Base-by-base conservation (phyloP, 2,329 filamentous ascomycete species). In the Arthrobotrys entomopaga region DNA sequence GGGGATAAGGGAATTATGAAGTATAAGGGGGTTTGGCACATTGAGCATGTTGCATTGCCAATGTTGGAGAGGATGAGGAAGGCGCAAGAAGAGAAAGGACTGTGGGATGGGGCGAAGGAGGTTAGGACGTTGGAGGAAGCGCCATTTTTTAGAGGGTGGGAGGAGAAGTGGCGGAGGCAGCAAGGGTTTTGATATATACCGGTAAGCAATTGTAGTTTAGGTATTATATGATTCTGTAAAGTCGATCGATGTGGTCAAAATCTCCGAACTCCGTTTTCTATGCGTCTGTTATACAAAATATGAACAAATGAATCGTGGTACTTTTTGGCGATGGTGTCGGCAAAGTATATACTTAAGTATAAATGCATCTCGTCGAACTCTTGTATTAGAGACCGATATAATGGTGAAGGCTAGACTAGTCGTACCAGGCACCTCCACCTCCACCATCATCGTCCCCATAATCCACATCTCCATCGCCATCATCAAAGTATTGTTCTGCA, bases 21-120 rank as follows among this genome's bases (percentile, higher is more conserved):
- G 77, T 95, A 95, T 79, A 96, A 96, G 83, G 87, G 85, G n/a
- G 90, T 89, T 0, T 92, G 89, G 88, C 90, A 93, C 81, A 88
- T 90, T 0, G 88, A 93, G 80, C 89, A 92, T 81, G 85, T 92
- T 0, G 86, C 88, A 0, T 82, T 91, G 56, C 90, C 90, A 0
- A 84, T 84, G 0, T 78, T 95, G 73, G 85, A 88, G 77, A 79
- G 83, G 76, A 95, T 87, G 82, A 86, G 86, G 48, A 82, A 81
- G 52, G 89, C 91, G 80, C 92, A 96, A 82, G 82, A 87, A 8
- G 84, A 86, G 54, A 85, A 83, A 8, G 89, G 90, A 0, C 29
- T 89, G 66, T 83, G 91, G 3, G 83, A 85, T 59, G 81, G 82
- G 71, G 84, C 85, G 19, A 93, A 90, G 91, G 84, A 89, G 78